These are phyloP conservation scores for Cnidoscolus chayamansa DNA, from an alignment of 441 rosid genomes.

Conservation along the genomic window DNA sequence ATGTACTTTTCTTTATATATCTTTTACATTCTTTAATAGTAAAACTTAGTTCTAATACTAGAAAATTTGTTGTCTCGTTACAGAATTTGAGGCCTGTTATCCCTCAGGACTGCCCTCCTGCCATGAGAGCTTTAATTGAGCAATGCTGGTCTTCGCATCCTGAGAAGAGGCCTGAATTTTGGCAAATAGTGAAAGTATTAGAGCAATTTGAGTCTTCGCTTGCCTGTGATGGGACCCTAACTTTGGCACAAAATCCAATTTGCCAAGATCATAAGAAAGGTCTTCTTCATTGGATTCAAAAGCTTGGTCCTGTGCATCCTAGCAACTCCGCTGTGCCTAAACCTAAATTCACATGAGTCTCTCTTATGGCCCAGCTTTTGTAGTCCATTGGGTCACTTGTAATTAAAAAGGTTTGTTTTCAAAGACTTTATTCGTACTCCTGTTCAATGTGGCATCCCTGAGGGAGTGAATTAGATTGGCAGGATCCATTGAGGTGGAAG, in stretches of 20 bases:
- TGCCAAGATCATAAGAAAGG: constrained; percentile 80
- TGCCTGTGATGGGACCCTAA: constrained; percentile 62
- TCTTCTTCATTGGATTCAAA: constrained; percentile 77
- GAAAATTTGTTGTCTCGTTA: constrained; percentile 14
- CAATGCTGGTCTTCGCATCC: constrained; percentile 88
- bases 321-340: constrained; percentile 42
- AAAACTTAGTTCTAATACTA: neutral
- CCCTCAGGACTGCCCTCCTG: constrained; percentile 61
- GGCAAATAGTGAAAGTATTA: constrained; percentile 84
- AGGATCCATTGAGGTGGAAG: constrained; percentile 25
- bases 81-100: constrained; percentile 84
- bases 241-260: constrained; percentile 36
- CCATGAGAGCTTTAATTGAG: constrained; percentile 81
- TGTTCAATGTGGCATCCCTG: constrained; percentile 24
- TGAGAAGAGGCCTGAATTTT: constrained; percentile 90
- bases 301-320: constrained; percentile 64
- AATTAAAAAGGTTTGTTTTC: constrained; percentile 36
- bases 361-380: constrained; percentile 31
- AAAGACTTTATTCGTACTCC: constrained; percentile 25
- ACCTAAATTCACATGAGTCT: constrained; percentile 58
- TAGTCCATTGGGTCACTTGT: constrained; percentile 35
- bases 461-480: constrained; percentile 31
- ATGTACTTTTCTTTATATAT: neutral
- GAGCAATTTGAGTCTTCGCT: constrained; percentile 68
- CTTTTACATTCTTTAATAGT: neutral